Conservation (phyloP, 2,329 filamentous ascomycete species). For the Claviceps sp. region DNA sequence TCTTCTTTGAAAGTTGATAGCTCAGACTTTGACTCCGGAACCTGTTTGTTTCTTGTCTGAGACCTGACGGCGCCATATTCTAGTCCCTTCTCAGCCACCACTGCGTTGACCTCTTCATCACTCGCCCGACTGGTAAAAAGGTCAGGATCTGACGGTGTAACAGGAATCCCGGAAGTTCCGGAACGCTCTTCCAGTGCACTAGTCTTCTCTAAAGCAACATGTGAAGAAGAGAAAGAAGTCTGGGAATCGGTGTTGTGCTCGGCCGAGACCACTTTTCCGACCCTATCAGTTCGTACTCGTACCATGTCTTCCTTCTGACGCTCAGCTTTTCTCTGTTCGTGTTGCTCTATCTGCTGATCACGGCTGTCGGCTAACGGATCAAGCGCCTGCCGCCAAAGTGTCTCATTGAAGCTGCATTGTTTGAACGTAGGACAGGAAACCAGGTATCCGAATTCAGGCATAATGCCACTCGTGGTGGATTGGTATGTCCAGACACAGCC, state of each 20-base stretch:
- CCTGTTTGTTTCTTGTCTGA: conserved; percentile 28
- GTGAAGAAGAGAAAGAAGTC: too few relatives aligned
- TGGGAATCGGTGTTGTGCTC: too few relatives aligned
- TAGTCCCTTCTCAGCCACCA: background rate
- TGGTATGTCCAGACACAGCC: conserved; percentile 45
- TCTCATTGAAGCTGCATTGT: conserved; percentile 38
- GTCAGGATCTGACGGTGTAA: background rate
- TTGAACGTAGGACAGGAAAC: conserved; percentile 32
- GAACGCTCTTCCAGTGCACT: background rate
- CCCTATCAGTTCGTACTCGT: too few relatives aligned
- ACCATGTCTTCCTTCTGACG: background rate
- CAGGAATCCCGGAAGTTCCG: background rate
- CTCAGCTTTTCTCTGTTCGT: background rate
- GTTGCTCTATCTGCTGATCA: conserved; percentile 13
- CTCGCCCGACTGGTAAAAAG: background rate
- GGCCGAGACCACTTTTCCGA: too few relatives aligned
- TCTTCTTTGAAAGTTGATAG: background rate
- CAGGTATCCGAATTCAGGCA: conserved; percentile 41
- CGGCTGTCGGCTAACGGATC: conserved; percentile 32
- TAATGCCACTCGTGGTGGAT: conserved; percentile 40
- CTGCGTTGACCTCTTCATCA: background rate
- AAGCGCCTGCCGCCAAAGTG: conserved; percentile 33
- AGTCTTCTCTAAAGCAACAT: background rate
- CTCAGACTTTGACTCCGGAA: conserved; percentile 16
- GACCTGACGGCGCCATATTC: background rate